These are phyloP conservation scores for Agrocybe chaxingu DNA, from an alignment of 768 basidiomycete genomes.

Conservation along the genomic window DNA sequence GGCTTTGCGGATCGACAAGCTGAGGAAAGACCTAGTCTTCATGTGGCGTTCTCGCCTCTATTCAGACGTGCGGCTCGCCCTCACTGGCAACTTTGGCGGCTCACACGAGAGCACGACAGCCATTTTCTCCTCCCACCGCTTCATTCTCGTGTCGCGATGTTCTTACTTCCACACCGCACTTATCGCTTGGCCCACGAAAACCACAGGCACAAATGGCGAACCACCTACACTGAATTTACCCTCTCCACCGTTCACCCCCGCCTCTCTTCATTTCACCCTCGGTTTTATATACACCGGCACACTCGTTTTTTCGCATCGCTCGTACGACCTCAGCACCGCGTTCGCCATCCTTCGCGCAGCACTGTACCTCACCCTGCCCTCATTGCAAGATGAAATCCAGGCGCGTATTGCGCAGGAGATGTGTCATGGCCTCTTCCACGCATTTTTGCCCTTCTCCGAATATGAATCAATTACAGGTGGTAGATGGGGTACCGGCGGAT, in stretches of 20 bases:
- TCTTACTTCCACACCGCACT: conserved; percentile 85
- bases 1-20: conserved; percentile 70
- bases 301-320: conserved; percentile 86
- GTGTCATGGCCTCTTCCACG: conserved; percentile 86
- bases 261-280: conserved; percentile 89
- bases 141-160: conserved; percentile 86
- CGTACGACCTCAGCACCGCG: conserved; percentile 89
- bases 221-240: conserved; percentile 69
- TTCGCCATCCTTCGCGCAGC: conserved; percentile 87
- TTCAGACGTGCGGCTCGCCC: conserved; percentile 83
- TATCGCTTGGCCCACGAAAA: conserved; percentile 52
- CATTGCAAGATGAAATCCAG: conserved; percentile 77
- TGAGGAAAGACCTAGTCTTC: conserved; percentile 90
- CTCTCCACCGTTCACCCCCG: conserved; percentile 92
- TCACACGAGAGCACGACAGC: conserved; percentile 69
- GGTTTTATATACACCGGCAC: conserved; percentile 96
- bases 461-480: conserved; percentile 73
- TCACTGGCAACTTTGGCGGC: conserved; percentile 67
- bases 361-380: conserved; percentile 69
- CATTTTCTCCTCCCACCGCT: conserved; percentile 89
- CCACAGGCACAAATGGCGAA: conserved; percentile 27
- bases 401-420: conserved; percentile 84
- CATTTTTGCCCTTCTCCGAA: conserved; percentile 74
- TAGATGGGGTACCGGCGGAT: conserved; percentile 82
- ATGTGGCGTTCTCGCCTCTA: conserved; percentile 97